Conservation (phyloP, 139 green algal genomes). For the Chlamydomonas incerta region DNA sequence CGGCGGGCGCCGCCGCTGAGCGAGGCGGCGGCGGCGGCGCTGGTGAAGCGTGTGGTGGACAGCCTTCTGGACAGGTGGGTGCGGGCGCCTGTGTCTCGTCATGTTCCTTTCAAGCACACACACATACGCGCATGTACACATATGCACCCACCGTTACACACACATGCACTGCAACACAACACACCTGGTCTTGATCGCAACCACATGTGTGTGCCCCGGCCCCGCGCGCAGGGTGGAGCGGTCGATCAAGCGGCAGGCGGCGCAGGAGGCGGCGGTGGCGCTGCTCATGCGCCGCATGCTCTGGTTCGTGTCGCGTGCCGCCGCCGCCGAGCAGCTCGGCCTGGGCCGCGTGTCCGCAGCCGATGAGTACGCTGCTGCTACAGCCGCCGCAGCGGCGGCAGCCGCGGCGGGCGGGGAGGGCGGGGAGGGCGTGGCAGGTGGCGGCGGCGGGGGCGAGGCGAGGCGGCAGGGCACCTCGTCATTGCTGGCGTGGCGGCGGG, state of each 20-base stretch:
- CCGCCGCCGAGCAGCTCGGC: not conserved
- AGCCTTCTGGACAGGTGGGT: too few species aligned
- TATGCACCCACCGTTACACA: too few species aligned
- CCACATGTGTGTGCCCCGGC: not conserved
- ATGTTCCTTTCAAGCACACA: too few species aligned
- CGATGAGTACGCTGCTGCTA: not conserved
- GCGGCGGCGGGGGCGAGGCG: not conserved
- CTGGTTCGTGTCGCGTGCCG: constrained; percentile 18
- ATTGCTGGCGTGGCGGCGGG: too few species aligned
- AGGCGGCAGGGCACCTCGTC: too few species aligned
- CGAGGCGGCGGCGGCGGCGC: too few species aligned
- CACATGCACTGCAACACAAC: too few species aligned
- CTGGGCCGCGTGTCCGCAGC: not conserved
- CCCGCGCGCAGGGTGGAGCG: not conserved
- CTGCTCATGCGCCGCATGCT: constrained; percentile 41
- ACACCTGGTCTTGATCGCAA: too few species aligned
- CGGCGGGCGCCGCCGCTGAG: not conserved
- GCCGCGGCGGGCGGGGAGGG: not conserved
- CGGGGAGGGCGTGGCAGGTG: not conserved
- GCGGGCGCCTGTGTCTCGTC: too few species aligned
- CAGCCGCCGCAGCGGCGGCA: not conserved
- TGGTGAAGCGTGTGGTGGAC: too few species aligned
- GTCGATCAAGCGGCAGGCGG: constrained; percentile 2
- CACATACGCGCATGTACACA: too few species aligned
- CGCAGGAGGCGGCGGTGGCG: constrained; percentile 13